Evolutionary conservation across 805 yeast genomes (phyloP).

Genomic region (Candida quercuum): DNA sequence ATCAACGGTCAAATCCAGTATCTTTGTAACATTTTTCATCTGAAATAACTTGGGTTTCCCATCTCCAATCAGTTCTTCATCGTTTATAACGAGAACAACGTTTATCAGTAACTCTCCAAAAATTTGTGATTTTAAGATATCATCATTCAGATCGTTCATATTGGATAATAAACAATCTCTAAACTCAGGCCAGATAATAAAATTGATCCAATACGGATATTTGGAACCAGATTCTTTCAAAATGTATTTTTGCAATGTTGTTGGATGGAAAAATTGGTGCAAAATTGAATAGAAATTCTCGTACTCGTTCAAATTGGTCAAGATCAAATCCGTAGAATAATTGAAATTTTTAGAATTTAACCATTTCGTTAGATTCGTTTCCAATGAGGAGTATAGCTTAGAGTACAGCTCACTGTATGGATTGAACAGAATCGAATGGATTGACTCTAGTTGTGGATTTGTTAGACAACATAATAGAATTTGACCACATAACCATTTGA

Average conservation of each 20-base stretch:
- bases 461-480: slow-evolving; percentile 8
- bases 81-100: slow-evolving; percentile 6
- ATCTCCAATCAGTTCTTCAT: background rate
- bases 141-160: slow-evolving; percentile 4
- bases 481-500: slow-evolving; percentile 13
- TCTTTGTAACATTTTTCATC: background rate
- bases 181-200: slow-evolving; percentile 13
- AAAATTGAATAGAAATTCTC: slow-evolving; percentile 2
- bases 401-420: slow-evolving; percentile 3
- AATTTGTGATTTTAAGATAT: slow-evolving; percentile 1
- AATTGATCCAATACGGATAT: slow-evolving; percentile 13
- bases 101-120: slow-evolving; percentile 8
- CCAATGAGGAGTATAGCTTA: background rate
- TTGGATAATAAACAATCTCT: slow-evolving; percentile 6
- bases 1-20: background rate
- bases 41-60: background rate
- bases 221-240: slow-evolving; percentile 4
- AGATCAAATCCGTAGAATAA: background rate
- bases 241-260: slow-evolving; percentile 8
- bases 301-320: background rate
- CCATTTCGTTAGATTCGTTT: background rate
- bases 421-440: slow-evolving; percentile 9
- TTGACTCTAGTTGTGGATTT: slow-evolving; percentile 6
- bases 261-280: slow-evolving; percentile 12
- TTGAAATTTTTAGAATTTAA: background rate